Base-by-base conservation (phyloP, 306 rosid species). In the Lathyrus oleraceus region DNA sequence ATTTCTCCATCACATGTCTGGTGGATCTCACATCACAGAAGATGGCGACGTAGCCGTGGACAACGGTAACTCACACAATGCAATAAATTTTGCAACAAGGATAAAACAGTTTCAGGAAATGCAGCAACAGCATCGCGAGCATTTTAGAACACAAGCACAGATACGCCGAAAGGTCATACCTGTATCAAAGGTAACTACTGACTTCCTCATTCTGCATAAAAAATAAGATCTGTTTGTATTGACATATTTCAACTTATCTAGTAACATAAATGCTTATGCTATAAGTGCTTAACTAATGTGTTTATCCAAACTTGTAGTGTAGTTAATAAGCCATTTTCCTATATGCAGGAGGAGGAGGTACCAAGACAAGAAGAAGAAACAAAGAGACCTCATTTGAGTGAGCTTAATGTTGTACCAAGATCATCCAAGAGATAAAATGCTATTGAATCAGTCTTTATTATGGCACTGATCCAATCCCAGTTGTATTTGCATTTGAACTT, bases 41-140 rank as follows among this genome's bases (percentile, higher is more conserved):
- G 96, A 90, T 78, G 95, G 94, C 11, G 90, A 87, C 28, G 8
- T 78, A 49, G 70, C 71, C 28, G 67, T 71, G 68, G 88, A 85
- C 65, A 78, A 58, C n/a, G 88, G 78, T 58, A 76, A 74, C 75
- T 82, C 88, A 4, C 84, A 62, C 19, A 78, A 72, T 72, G 96
- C 86, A 54, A 95, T 95, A 60, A 82, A 91, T 79, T 95, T 91
- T 42, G 54, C 70, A 70, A 75, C 81, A 38, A 86, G 92, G 81
- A 84, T 95, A 42, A 92, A 86, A 49, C 99, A 95, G 78, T 91
- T 95, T 78, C 85, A 89, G 75, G 74, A 85, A 61, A 91, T 91
- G 96, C 97, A 91, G 81, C 71, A 61, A 57, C 86, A 77, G 54
- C 97, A 91, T 79, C 97, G 97, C 40, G 32, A 58, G 77, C 86